Conservation (phyloP, 148 eudicot genomes). For the Chenopodium suecicum region DNA sequence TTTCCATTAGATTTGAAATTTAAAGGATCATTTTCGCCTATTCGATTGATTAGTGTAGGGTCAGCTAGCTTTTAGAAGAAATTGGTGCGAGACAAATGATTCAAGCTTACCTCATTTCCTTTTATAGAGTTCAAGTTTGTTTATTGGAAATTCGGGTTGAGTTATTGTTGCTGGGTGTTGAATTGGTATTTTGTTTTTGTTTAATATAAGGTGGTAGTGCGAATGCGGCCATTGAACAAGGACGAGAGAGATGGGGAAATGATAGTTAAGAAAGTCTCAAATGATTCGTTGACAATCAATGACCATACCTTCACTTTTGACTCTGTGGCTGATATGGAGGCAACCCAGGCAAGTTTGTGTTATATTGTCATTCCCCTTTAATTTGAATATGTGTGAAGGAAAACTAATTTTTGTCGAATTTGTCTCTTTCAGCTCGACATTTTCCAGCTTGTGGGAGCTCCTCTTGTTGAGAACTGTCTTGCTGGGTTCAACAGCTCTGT, state of each 20-base stretch:
- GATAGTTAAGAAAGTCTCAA: slow-evolving; percentile 67
- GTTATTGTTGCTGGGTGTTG: slow-evolving; percentile 1
- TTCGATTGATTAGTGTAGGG: too few relatives aligned
- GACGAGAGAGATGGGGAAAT: slow-evolving; percentile 72
- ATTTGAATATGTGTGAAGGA: neutral
- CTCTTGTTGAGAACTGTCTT: slow-evolving; percentile 95
- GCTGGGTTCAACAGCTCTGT: slow-evolving; percentile 97
- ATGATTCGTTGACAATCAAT: slow-evolving; percentile 66
- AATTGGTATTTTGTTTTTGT: slow-evolving; percentile 17
- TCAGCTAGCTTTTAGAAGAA: too few relatives aligned
- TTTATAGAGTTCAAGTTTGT: neutral
- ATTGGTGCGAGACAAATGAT: neutral
- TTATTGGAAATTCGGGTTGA: neutral
- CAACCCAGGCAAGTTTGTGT: slow-evolving; percentile 71
- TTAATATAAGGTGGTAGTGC: slow-evolving; percentile 62
- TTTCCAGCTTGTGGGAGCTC: slow-evolving; percentile 90
- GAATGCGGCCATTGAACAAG: slow-evolving; percentile 77
- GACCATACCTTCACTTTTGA: slow-evolving; percentile 86
- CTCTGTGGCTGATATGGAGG: slow-evolving; percentile 71
- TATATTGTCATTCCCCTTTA: neutral
- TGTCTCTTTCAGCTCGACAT: slow-evolving; percentile 65
- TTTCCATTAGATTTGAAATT: too few relatives aligned
- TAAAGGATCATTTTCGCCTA: too few relatives aligned
- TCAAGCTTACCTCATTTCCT: neutral
- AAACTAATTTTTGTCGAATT: slow-evolving; percentile 10